Evolutionary conservation across 768 basidiomycete species (phyloP).

Genomic region (Rhodosporidiobolus sp.): DNA sequence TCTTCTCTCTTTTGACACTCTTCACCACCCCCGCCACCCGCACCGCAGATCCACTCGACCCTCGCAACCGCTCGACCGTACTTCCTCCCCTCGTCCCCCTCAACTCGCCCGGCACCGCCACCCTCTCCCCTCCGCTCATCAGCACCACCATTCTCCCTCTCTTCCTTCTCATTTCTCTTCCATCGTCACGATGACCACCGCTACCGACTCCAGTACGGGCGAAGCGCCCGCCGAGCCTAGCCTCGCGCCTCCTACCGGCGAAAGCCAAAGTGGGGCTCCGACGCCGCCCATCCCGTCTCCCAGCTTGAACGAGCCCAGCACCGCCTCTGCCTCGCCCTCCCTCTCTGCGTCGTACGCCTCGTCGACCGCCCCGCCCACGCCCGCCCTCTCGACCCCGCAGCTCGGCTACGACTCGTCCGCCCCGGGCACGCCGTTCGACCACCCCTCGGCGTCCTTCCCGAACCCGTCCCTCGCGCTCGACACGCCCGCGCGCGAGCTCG

Average conservation of each 20-base stretch:
- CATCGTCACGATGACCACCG: not conserved
- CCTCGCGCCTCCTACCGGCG: too few relatives aligned
- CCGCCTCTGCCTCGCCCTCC: not conserved
- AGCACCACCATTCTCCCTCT: too few relatives aligned
- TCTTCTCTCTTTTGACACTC: too few relatives aligned
- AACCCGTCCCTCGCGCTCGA: conserved; percentile 13
- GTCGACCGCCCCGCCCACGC: not conserved
- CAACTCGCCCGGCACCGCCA: too few relatives aligned
- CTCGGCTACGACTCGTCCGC: not conserved
- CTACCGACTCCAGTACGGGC: not conserved
- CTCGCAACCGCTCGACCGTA: too few relatives aligned
- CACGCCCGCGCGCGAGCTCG: conserved; percentile 7
- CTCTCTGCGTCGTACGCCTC: not conserved
- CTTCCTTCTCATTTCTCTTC: not conserved
- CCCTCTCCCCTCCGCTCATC: too few relatives aligned
- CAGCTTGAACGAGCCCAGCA: not conserved
- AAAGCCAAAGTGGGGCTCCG: not conserved
- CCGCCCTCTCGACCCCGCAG: not conserved
- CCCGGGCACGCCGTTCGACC: not conserved
- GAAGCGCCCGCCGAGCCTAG: too few relatives aligned
- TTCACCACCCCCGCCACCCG: too few relatives aligned
- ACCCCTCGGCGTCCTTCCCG: not conserved
- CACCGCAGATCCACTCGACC: too few relatives aligned
- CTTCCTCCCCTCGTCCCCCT: too few relatives aligned
- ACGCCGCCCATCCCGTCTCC: not conserved